phyloP scores from a whole-genome alignment of 2,329 filamentous ascomycete species.

The Penicillium decumbens region DNA sequence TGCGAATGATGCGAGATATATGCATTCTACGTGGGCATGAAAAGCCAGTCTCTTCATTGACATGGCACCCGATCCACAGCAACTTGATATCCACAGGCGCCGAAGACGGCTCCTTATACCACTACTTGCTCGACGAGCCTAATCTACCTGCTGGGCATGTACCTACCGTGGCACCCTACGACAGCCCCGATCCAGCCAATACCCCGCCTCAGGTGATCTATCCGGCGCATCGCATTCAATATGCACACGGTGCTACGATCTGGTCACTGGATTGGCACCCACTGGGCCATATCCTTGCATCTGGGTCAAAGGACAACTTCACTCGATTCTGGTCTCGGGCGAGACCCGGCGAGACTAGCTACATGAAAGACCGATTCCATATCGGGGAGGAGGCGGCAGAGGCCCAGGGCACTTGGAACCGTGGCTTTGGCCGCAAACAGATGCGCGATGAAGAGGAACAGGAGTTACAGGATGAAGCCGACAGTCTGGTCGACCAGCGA shows the following conservation, averaged over 20 bases:
- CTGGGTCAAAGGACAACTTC: conserved; percentile 92
- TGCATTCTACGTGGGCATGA: conserved; percentile 90
- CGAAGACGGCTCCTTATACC: conserved; percentile 80
- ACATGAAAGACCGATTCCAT: conserved; percentile 87
- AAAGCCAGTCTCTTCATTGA: conserved; percentile 86
- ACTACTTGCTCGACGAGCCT: conserved; percentile 93
- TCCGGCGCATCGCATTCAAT: conserved; percentile 79
- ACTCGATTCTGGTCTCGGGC: conserved; percentile 95
- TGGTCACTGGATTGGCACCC: conserved; percentile 99
- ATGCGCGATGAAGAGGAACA: conserved; percentile 90
- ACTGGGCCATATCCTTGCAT: conserved; percentile 88
- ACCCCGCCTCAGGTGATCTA: conserved; percentile 86
- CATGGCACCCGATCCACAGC: conserved; percentile 90
- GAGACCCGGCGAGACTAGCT: conserved; percentile 78
- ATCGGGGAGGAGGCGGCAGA: conserved; percentile 91
- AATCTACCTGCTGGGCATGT: conserved; percentile 73
- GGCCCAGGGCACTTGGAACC: conserved; percentile 90
- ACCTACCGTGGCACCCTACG: conserved; percentile 73
- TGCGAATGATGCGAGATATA: conserved; percentile 98
- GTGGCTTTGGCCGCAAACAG: conserved; percentile 70
- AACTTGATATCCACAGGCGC: conserved; percentile 87
- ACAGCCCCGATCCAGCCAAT: conserved; percentile 71
- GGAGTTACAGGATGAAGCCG: conserved; percentile 86
- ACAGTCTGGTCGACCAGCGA: conserved; percentile 87
- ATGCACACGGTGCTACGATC: conserved; percentile 89